Evolutionary conservation across 129 eudicot genomes (phyloP).

Genomic region (Erigeron canadensis): DNA sequence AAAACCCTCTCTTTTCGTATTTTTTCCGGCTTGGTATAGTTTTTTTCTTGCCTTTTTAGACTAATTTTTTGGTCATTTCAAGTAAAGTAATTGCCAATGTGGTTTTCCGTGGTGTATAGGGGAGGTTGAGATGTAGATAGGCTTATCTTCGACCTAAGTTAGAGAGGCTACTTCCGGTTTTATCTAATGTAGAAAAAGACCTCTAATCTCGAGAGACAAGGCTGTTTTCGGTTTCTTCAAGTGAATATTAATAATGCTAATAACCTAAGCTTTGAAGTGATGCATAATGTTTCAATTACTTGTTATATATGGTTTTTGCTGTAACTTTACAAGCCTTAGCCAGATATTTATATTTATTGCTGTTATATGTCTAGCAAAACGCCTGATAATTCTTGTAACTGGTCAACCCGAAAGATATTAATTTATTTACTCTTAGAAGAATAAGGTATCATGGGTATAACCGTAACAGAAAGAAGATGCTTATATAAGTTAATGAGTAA

Average conservation of each 20-base stretch:
- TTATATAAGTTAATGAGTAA: too few relatives aligned
- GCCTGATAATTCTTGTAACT: conserved; percentile 4
- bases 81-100: too few relatives aligned
- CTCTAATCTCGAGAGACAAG: too few relatives aligned
- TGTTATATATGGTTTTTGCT: background rate
- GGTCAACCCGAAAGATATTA: background rate
- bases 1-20: conserved; percentile 64
- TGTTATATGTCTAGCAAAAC: background rate
- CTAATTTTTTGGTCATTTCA: conserved; percentile 16
- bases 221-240: background rate
- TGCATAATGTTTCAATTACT: background rate
- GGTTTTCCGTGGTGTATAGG: too few relatives aligned
- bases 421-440: background rate
- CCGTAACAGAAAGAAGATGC: conserved; percentile 9
- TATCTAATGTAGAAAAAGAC: too few relatives aligned
- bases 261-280: conserved; percentile 1
- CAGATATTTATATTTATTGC: background rate
- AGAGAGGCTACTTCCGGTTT: too few relatives aligned
- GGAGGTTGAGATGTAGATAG: too few relatives aligned
- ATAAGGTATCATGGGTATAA: background rate
- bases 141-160: too few relatives aligned
- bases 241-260: background rate
- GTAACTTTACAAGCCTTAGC: background rate
- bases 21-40: conserved; percentile 82
- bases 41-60: background rate